Evolutionary conservation across 495 filamentous ascomycete genomes (phyloP).

Genomic region (Penicillium cosmopolitanum): DNA sequence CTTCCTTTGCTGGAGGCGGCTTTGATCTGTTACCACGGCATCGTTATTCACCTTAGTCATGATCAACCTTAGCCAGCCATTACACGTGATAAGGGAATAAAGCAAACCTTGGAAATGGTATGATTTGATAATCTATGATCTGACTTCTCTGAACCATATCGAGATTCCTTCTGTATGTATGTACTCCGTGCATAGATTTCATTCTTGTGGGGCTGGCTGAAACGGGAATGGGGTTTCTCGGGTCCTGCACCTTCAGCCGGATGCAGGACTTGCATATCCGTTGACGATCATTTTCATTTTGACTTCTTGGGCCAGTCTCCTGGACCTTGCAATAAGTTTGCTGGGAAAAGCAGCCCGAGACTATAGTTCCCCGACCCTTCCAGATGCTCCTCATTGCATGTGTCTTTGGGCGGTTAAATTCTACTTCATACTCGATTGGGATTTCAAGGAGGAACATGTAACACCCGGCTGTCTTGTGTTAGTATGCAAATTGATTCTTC

Average conservation of each 20-base stretch:
- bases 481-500: no score
- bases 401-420: no score
- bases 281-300: constrained; percentile 19
- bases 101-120: no score
- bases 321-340: constrained; percentile 6
- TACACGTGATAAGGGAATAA: neutral
- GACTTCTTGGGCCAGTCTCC: constrained; percentile 1
- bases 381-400: neutral
- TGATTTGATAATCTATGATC: no score
- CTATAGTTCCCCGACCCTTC: neutral
- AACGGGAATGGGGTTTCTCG: constrained; percentile 20
- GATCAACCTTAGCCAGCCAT: neutral
- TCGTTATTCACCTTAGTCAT: constrained; percentile 3
- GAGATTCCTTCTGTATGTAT: neutral
- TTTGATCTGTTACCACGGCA: neutral
- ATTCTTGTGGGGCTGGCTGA: constrained; percentile 12
- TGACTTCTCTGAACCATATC: neutral
- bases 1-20: neutral
- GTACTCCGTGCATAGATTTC: neutral
- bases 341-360: constrained; percentile 1
- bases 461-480: no score
- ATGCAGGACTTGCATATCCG: constrained; percentile 33
- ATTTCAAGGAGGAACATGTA: no score
- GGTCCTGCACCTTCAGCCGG: constrained; percentile 22
- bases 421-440: no score